phyloP scores from a whole-genome alignment of 2,329 filamentous ascomycete genomes.

The Beauveria asiatica region DNA sequence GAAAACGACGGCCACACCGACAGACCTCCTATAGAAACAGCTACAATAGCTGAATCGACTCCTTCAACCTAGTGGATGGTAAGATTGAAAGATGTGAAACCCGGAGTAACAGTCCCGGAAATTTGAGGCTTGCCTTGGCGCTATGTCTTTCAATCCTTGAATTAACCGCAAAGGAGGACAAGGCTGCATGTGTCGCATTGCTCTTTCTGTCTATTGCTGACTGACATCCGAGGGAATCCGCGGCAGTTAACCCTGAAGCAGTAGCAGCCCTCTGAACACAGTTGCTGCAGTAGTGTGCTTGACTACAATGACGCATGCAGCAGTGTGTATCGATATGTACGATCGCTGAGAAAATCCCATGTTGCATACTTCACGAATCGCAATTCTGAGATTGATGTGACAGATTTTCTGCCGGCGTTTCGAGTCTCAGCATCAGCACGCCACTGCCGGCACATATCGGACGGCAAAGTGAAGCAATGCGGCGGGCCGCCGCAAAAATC shows the following conservation, averaged over 20 bases:
- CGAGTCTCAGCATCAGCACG: neutral
- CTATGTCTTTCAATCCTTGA: neutral
- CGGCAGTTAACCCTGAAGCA: neutral
- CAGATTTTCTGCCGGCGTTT: neutral
- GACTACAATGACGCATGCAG: neutral
- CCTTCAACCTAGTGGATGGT: neutral
- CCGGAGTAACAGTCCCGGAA: neutral
- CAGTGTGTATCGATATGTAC: neutral
- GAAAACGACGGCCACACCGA: neutral
- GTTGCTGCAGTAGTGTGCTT: neutral
- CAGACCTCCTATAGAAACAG: neutral
- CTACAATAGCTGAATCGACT: neutral
- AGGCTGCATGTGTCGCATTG: neutral
- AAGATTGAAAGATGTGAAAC: neutral
- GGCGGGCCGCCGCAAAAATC: neutral
- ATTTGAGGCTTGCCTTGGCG: neutral
- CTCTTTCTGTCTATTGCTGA: neutral
- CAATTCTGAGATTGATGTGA: neutral
- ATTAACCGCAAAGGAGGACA: neutral
- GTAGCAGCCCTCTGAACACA: neutral
- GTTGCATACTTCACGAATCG: neutral
- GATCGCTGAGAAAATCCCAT: neutral
- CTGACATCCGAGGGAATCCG: neutral
- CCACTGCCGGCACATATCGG: neutral
- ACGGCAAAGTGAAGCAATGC: neutral